Base-by-base conservation (phyloP, 768 basidiomycete genomes). In the Imleria badia region DNA sequence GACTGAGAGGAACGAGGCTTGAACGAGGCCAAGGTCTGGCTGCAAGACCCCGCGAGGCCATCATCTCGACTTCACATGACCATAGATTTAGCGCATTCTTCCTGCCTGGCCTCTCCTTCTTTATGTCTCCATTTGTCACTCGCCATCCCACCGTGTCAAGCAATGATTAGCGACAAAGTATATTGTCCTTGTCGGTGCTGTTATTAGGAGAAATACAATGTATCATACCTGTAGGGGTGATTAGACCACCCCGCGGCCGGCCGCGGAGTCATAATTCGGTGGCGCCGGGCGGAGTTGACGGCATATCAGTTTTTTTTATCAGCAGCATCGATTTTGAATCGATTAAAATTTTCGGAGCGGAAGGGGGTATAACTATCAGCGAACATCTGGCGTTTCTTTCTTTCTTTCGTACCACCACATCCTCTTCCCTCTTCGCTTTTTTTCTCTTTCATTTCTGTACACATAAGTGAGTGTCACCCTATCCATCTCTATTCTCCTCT, bases 311-410 rank as follows among this genome's bases (percentile, higher is more conserved):
- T 76, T n/a, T n/a, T n/a, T n/a, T n/a, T 76, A 68, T 69, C 67
- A 78, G 74, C 74, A 72, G 48, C 57, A 67, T 66, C 77, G 81
- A 84, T 82, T 75, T 79, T 73, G 75, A 65, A 81, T 81, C 77
- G 81, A 84, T 83, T 78, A 83, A 84, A 81, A 75, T 72, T 80
- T 80, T 80, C 76, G 73, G 68, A 72, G 72, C 67, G 67, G 68
- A 65, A 72, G 74, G 60, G 76, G 60, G 76, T 84, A 82, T 82
- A 83, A 83, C 77, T 79, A 80, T 79, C 71, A 69, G 75, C 77
- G 80, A 80, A 80, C 77, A 72, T 66, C 65, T 51, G 41, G 23
- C 56, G 43, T n/a, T 48, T 63, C 72, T 58, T 57, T 70, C 75
- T 72, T 72, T 64, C 70, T 61, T 67, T 51, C 71, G 6, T 61